A percentile compares a stretch with the other conserved stretches of the same genome.
phyloP scores from a whole-genome alignment of 768 basidiomycete species.

The Daedaleopsis sinensis region DNA sequence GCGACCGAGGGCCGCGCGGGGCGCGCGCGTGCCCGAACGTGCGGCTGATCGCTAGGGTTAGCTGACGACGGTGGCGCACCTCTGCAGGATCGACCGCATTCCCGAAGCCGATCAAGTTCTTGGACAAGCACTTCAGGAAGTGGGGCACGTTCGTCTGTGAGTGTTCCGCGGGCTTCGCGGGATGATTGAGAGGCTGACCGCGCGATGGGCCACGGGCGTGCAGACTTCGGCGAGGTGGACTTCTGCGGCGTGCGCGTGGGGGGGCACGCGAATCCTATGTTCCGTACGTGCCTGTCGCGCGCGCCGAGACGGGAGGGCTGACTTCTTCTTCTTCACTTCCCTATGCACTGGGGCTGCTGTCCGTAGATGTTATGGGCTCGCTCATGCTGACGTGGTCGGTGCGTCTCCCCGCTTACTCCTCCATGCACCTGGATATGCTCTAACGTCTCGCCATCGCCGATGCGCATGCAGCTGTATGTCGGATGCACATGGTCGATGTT shows the following conservation, averaged over 20 bases:
- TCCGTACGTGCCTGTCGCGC: constrained; percentile 22
- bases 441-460: background rate
- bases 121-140: constrained; percentile 21
- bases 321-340: too few relatives aligned
- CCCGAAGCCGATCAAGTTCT: constrained; percentile 23
- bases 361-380: background rate
- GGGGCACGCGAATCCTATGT: constrained; percentile 28
- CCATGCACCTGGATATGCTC: background rate
- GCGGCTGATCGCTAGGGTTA: background rate
- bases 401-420: background rate
- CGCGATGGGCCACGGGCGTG: background rate
- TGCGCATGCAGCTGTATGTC: background rate
- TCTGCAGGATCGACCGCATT: constrained; percentile 23
- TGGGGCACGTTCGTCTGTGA: constrained; percentile 18
- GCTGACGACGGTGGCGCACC: background rate
- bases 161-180: background rate
- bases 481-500: constrained; percentile 28
- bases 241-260: constrained; percentile 25
- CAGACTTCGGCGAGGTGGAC: constrained; percentile 23
- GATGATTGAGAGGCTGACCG: background rate
- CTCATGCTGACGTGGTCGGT: background rate
- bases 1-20: constrained; percentile 16
- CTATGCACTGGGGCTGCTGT: too few relatives aligned
- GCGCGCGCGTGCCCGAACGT: constrained; percentile 4
- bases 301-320: too few relatives aligned